Conservation (phyloP, 495 filamentous ascomycete species). For the Daldinia loculata region DNA sequence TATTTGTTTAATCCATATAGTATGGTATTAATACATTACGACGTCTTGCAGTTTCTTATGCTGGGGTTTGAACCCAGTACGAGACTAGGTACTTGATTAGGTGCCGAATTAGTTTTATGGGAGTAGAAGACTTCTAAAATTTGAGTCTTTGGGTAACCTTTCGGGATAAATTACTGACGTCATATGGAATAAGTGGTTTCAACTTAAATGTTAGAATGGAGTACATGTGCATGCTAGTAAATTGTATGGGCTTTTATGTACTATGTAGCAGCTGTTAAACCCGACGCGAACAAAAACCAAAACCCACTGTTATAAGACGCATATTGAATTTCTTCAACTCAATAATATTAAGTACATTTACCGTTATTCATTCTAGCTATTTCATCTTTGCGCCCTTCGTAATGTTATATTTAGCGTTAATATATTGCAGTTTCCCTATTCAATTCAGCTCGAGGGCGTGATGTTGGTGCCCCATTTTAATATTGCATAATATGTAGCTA, state of each 20-base stretch:
- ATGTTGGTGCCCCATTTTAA: background rate
- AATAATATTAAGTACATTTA: too few relatives aligned
- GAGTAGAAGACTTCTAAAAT: background rate
- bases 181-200: constrained; percentile 7
- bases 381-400: background rate
- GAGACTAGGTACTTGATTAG: background rate
- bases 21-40: constrained; percentile 4
- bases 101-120: background rate
- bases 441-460: too few relatives aligned
- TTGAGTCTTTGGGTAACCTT: background rate
- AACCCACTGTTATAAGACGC: too few relatives aligned
- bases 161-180: constrained; percentile 21
- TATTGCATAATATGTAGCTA: background rate
- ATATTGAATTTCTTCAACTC: too few relatives aligned
- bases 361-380: background rate
- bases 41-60: background rate
- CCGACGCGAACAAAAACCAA: background rate
- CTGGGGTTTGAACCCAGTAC: background rate
- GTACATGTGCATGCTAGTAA: background rate
- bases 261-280: background rate
- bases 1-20: constrained; percentile 1
- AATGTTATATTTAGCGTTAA: too few relatives aligned
- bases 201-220: background rate
- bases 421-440: too few relatives aligned
- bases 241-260: background rate